phyloP scores from a whole-genome alignment of 495 filamentous ascomycete species.

The Cairneyella variabilis region DNA sequence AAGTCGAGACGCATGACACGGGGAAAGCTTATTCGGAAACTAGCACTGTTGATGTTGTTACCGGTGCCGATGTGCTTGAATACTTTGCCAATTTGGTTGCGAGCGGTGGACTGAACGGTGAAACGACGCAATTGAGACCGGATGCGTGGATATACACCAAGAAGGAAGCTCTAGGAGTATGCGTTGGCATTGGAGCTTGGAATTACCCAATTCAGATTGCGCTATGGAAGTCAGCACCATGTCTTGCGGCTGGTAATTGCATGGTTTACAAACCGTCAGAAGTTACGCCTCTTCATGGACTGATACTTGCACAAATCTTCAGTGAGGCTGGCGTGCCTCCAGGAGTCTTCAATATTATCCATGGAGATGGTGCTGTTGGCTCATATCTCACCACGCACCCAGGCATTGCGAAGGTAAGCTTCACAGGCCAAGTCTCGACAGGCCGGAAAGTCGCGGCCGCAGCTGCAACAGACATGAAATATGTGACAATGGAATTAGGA shows the following conservation, averaged over 20 bases:
- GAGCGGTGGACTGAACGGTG: slow-evolving; percentile 65
- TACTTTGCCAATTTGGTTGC: slow-evolving; percentile 72
- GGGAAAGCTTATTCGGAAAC: slow-evolving; percentile 75
- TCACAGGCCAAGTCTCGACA: slow-evolving; percentile 78
- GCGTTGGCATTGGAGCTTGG: slow-evolving; percentile 78
- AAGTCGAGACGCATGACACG: slow-evolving; percentile 66
- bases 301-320: slow-evolving; percentile 66
- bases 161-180: slow-evolving; percentile 72
- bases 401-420: slow-evolving; percentile 71
- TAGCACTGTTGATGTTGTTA: slow-evolving; percentile 68
- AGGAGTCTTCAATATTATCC: slow-evolving; percentile 78
- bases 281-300: slow-evolving; percentile 69
- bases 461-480: slow-evolving; percentile 75
- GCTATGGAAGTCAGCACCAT: slow-evolving; percentile 81
- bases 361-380: slow-evolving; percentile 70
- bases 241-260: slow-evolving; percentile 77
- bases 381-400: slow-evolving; percentile 65
- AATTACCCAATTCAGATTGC: slow-evolving; percentile 88
- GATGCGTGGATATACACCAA: slow-evolving; percentile 73
- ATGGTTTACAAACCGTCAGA: slow-evolving; percentile 88
- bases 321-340: slow-evolving; percentile 68
- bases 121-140: slow-evolving; percentile 61
- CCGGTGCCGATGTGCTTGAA: slow-evolving; percentile 72
- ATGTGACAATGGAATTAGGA: slow-evolving; percentile 81
- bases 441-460: slow-evolving; percentile 68